A percentile compares a stretch with the other conserved stretches of the same genome.
Conservation (phyloP, 257 asterid genomes). For the Knoxia roxburghii region DNA sequence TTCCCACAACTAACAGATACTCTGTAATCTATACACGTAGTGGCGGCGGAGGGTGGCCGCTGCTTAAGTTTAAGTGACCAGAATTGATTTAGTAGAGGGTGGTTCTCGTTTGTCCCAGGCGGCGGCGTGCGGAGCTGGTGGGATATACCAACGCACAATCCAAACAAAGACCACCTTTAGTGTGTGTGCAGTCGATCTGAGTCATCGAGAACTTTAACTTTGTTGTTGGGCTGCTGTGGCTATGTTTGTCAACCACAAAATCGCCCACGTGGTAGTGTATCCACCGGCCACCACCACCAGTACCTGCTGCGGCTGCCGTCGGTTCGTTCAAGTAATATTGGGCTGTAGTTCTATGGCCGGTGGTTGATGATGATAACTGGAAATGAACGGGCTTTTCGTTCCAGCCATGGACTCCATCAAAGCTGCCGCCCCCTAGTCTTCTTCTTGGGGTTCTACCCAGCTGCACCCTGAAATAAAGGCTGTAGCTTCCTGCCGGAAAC, state of each 20-base stretch:
- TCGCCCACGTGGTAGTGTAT: slow-evolving; percentile 45
- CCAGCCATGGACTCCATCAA: slow-evolving; percentile 51
- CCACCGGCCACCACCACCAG: slow-evolving; percentile 46
- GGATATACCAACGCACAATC: slow-evolving; percentile 48
- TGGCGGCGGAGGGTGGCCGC: too few relatives aligned
- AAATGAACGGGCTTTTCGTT: slow-evolving; percentile 42
- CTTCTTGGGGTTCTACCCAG: slow-evolving; percentile 29
- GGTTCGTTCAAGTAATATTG: slow-evolving; percentile 28
- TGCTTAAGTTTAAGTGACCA: too few relatives aligned
- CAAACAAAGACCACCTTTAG: slow-evolving; percentile 52
- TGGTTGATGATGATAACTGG: slow-evolving; percentile 35
- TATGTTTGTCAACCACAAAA: slow-evolving; percentile 33
- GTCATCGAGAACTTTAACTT: slow-evolving; percentile 46
- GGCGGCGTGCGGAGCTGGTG: neutral
- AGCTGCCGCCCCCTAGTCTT: slow-evolving; percentile 25
- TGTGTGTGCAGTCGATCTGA: slow-evolving; percentile 62
- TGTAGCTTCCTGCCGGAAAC: slow-evolving; percentile 45
- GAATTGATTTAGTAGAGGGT: too few relatives aligned
- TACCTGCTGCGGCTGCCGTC: neutral
- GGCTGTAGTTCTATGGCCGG: slow-evolving; percentile 23
- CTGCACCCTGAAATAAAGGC: slow-evolving; percentile 44
- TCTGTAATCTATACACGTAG: too few relatives aligned
- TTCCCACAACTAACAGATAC: too few relatives aligned
- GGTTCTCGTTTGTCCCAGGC: neutral
- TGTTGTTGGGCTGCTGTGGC: slow-evolving; percentile 13